Conservation (phyloP, 371 early-diverging fungal genomes). For the Circinella umbellata region DNA sequence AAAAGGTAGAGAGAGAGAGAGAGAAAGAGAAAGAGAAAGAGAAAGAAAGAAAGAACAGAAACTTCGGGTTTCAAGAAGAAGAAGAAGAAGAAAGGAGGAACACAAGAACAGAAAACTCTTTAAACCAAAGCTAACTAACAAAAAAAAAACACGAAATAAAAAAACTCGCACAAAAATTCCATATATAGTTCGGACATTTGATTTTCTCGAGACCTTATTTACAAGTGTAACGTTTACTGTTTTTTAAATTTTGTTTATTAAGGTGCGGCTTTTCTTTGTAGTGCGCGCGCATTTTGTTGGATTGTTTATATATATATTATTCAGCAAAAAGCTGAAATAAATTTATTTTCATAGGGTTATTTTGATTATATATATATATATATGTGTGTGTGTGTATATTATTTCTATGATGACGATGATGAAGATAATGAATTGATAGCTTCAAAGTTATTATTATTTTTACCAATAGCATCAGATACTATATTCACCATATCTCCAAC, state of each 20-base stretch:
- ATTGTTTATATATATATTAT: too few relatives aligned
- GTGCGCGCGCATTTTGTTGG: too few relatives aligned
- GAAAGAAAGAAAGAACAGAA: neutral
- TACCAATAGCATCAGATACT: slow-evolving; percentile 35
- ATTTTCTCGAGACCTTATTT: slow-evolving; percentile 6
- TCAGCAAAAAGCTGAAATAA: too few relatives aligned
- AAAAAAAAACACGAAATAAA: neutral
- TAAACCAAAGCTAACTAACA: too few relatives aligned
- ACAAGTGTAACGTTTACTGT: neutral
- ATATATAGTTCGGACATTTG: neutral
- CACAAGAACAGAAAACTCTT: too few relatives aligned
- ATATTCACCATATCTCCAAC: slow-evolving; percentile 41
- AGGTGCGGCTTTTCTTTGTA: neutral
- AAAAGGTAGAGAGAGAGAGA: too few relatives aligned
- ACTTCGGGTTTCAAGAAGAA: too few relatives aligned
- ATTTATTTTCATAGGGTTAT: too few relatives aligned
- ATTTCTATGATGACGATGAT: neutral
- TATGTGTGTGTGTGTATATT: too few relatives aligned
- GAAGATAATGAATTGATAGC: neutral
- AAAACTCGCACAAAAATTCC: too few relatives aligned
- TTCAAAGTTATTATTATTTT: neutral
- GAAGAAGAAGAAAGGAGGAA: too few relatives aligned
- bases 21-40: neutral
- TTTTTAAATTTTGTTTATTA: neutral
- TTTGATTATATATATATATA: too few relatives aligned